phyloP scores from a whole-genome alignment of 1,284 basidiomycete species.

The Malassezia dermatis region DNA sequence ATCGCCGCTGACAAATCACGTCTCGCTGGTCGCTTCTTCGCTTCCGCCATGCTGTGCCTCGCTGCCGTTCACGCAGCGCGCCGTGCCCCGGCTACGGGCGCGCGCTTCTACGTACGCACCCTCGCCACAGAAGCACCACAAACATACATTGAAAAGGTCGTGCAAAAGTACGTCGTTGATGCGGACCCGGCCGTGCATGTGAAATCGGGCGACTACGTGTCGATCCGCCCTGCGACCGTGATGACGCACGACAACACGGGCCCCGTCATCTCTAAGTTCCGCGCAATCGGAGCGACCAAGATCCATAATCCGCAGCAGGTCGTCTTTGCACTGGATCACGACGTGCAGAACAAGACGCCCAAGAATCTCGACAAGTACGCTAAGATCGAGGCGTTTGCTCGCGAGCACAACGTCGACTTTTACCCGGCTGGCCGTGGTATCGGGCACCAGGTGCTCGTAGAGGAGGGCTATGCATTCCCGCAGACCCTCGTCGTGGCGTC shows the following conservation, averaged over 20 bases:
- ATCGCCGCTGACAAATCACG: background rate
- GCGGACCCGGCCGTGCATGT: conserved; percentile 58
- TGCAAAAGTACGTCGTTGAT: conserved; percentile 89
- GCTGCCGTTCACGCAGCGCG: background rate
- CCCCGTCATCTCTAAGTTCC: conserved; percentile 83
- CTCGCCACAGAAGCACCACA: conserved; percentile 50
- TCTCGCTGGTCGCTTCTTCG: background rate
- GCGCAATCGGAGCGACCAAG: conserved; percentile 79
- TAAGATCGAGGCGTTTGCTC: conserved; percentile 81
- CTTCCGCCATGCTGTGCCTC: background rate
- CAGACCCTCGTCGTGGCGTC: conserved; percentile 58
- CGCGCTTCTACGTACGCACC: background rate
- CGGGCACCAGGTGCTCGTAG: conserved; percentile 53
- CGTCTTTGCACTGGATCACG: conserved; percentile 95
- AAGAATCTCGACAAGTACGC: conserved; percentile 91
- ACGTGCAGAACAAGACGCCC: conserved; percentile 89
- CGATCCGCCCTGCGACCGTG: conserved; percentile 93
- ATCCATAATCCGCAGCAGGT: conserved; percentile 73
- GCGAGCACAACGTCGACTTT: conserved; percentile 78
- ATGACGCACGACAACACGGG: conserved; percentile 73
- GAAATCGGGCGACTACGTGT: conserved; percentile 94
- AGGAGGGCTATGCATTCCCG: conserved; percentile 46
- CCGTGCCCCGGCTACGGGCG: background rate
- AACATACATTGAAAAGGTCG: conserved; percentile 92
- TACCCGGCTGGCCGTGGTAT: conserved; percentile 98